Base-by-base conservation (phyloP, 352 stramenopile genomes). In the Phytophthora pini region DNA sequence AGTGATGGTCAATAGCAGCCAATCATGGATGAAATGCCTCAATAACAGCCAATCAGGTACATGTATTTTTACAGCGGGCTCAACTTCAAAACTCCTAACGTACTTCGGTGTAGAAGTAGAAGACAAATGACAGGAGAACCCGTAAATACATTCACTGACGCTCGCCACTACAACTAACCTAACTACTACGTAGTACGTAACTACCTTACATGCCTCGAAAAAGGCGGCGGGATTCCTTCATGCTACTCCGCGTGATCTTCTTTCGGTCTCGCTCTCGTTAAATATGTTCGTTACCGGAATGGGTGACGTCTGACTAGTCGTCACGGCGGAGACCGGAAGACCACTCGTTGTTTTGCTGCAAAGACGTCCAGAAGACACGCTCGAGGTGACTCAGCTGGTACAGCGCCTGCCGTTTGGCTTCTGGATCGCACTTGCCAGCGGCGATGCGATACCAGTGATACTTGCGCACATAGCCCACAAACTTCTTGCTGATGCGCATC, bases 401-500 rank as follows among this genome's bases (percentile, higher is more conserved):
- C 51, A 90, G 64, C 4, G 73, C 79, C 41, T 70, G 65, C 7
- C 61, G 70, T 53, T 81, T 82, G 36, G 73, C 74, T 61, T 83
- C 68, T 7, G 79, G 70, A 24, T 90, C 79, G 43, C 77, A 84
- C 53, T 85, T 84, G 60, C 81, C 79, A 9, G 81, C 79, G 7
- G 83, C 79, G 58, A 90, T 90, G 52, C 79, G 83, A 65, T 93
- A 93, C 84, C 84, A 93, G 57, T 93, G 84, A 74, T 93, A 93
- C 72, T 93, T 97, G 66, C 82, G 90, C 31, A 94, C 86, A 49
- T 92, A 92, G 29, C 89, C 89, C 17, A 93, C 86, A 65, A 96
- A 97, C 73, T 97, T 97, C 69, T 97, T 97, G 61, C 88, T 96
- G 65, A 97, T 93, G 52, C 89, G 84, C 89, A 97, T 97, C 38